Evolutionary conservation across 2,329 filamentous ascomycete genomes (phyloP).

Genomic region (Aspergillus sp.): DNA sequence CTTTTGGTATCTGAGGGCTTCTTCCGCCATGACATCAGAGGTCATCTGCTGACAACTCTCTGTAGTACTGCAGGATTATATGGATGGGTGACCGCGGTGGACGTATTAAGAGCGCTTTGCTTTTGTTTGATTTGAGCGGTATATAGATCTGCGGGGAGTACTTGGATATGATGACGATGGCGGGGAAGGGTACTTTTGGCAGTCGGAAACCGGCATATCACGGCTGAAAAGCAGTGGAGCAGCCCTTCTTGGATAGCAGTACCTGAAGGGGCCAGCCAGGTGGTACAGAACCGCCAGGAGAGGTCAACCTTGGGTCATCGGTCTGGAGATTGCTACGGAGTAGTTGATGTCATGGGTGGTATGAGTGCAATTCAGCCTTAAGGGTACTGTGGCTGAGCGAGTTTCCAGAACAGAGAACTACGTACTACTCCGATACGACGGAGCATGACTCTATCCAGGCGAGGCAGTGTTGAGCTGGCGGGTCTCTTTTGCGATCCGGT

Average conservation of each 20-base stretch:
- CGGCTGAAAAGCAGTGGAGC: background rate
- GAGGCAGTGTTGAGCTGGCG: slow-evolving; percentile 1
- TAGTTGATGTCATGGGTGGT: background rate
- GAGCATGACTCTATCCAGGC: background rate
- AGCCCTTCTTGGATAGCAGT: background rate
- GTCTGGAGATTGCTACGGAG: background rate
- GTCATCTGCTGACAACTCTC: background rate
- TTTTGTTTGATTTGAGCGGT: background rate
- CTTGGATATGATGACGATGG: background rate
- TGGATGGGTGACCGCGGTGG: background rate
- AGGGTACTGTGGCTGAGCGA: background rate
- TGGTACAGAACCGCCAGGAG: background rate
- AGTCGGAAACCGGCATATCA: background rate
- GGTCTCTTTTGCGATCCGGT: background rate
- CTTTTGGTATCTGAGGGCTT: background rate
- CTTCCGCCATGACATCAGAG: slow-evolving; percentile 4
- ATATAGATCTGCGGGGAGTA: background rate
- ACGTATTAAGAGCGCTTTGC: background rate
- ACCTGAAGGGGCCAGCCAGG: background rate
- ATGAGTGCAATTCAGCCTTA: background rate
- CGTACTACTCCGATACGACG: too few relatives aligned
- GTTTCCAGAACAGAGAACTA: background rate
- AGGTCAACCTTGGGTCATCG: background rate
- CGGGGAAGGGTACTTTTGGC: background rate
- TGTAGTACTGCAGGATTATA: background rate